These are phyloP conservation scores for Suillus subalutaceus DNA, from an alignment of 768 basidiomycete genomes.

Conservation along the genomic window DNA sequence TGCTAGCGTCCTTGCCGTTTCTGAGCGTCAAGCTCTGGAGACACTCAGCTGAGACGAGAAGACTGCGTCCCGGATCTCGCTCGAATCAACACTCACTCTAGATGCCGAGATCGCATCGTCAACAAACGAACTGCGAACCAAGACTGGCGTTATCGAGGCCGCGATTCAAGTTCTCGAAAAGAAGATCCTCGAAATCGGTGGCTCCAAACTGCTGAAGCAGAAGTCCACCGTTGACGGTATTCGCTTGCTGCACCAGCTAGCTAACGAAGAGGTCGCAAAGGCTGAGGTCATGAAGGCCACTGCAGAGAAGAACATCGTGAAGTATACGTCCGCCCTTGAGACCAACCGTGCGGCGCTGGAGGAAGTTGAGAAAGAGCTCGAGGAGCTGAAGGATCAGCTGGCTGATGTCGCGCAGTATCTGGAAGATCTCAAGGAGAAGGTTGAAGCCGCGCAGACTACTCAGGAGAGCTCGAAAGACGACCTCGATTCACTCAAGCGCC, in stretches of 20 bases:
- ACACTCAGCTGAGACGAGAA: slow-evolving; percentile 83
- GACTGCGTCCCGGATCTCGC: slow-evolving; percentile 51
- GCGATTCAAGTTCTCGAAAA: no score
- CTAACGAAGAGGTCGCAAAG: no score
- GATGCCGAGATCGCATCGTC: no score
- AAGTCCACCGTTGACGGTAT: no score
- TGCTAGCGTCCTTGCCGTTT: slow-evolving; percentile 77
- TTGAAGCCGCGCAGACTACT: slow-evolving; percentile 75
- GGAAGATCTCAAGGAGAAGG: slow-evolving; percentile 59
- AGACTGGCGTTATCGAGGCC: no score
- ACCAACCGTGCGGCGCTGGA: slow-evolving; percentile 54
- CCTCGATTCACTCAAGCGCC: slow-evolving; percentile 51
- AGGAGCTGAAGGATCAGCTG: slow-evolving; percentile 61
- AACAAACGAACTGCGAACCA: no score
- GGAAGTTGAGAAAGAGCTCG: slow-evolving; percentile 68
- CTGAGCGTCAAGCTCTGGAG: slow-evolving; percentile 87
- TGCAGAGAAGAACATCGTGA: slow-evolving; percentile 81
- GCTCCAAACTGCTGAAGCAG: no score
- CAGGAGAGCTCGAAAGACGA: slow-evolving; percentile 63
- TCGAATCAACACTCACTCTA: no score
- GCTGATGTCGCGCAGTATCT: slow-evolving; percentile 61
- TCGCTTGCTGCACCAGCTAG: no score
- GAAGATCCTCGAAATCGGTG: no score
- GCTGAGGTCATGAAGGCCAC: slow-evolving; percentile 42
- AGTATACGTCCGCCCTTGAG: slow-evolving; percentile 59